Conservation (phyloP, 208 protist species). For the Crithidia mellificae region DNA sequence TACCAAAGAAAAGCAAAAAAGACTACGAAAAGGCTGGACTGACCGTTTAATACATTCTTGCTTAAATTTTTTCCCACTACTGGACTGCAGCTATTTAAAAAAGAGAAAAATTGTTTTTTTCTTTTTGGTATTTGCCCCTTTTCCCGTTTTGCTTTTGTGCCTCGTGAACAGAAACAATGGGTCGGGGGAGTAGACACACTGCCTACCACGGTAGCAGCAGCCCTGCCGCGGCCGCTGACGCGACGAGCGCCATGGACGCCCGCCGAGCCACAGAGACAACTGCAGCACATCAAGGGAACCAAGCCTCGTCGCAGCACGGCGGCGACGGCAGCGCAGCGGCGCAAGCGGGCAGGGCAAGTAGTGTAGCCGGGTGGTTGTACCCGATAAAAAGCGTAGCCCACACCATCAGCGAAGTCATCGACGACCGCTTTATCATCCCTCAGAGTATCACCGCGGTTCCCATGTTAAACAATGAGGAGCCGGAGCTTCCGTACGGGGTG, state of each 20-base stretch:
- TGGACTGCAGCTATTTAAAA: too few species aligned
- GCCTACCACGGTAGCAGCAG: conserved; percentile 5
- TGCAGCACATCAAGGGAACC: not conserved
- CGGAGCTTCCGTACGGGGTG: not conserved
- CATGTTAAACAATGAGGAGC: not conserved
- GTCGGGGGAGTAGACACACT: conserved; percentile 1
- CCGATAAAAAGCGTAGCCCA: not conserved
- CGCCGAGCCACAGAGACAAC: not conserved
- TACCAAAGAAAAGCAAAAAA: too few species aligned
- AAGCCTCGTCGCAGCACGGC: not conserved
- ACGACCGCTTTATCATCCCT: conserved; percentile 31
- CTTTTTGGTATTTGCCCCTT: not conserved
- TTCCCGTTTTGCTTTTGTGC: not conserved
- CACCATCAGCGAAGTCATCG: conserved; percentile 24
- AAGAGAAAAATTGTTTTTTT: not conserved
- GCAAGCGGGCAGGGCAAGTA: not conserved
- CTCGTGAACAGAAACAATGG: not conserved
- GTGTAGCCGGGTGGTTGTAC: not conserved
- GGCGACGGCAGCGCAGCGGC: not conserved
- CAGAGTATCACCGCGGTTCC: conserved; percentile 10
- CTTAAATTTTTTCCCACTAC: too few species aligned
- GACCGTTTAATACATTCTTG: too few species aligned
- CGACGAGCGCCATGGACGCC: not conserved
- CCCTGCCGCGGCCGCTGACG: not conserved
- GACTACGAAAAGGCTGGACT: too few species aligned